Evolutionary conservation across 768 basidiomycete species (phyloP), one percentile per base, ranked within the genome.

Genomic region (Hygrocybe punicea): DNA sequence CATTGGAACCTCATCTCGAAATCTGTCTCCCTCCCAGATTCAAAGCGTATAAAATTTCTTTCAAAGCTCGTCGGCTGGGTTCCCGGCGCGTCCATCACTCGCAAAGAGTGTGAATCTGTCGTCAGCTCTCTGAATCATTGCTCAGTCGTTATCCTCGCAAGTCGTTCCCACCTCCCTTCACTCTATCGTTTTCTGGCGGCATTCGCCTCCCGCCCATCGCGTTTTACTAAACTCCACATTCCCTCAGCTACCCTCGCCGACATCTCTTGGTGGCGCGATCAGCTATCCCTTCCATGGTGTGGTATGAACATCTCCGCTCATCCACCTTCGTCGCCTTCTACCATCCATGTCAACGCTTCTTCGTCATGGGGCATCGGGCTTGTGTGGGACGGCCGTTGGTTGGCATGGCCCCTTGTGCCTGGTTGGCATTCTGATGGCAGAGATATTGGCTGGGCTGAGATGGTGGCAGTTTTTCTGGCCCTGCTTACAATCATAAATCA

Each of bases 371-470:
- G 71, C 6, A 69, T 72, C n/a, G 69, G 70, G 4, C 16, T 73
- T 1, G 13, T 66, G 0, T 9, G 64, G 1, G 45, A 63, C 3
- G 48, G 46, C 3, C 11, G n/a, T 0, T 73, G 69, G 70, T 48
- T 62, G 1, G 64, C 69, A 0, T 73, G 63, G 68, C 33, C 55
- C 3, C 49, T 69, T 1, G 14, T 56, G 5, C 42, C 40, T 0
- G 63, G 61, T 14, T 68, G 67, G 65, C 57, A 61, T 10, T 25
- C 42, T 10, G 59, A 63, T n/a, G 65, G 61, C 16, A 44, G 67
- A 6, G 59, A 64, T 29, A 72, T 72, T 10, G 69, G 67, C 5
- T 72, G 71, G 71, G 69, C 65, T 1, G 70, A 72, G 50, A 63
- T 65, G 44, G 59, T 68, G 1, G 69, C 65, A 0, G 52, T 71